Conservation (phyloP, 371 early-diverging fungal species). For the Syncephalastrum monosporum region DNA sequence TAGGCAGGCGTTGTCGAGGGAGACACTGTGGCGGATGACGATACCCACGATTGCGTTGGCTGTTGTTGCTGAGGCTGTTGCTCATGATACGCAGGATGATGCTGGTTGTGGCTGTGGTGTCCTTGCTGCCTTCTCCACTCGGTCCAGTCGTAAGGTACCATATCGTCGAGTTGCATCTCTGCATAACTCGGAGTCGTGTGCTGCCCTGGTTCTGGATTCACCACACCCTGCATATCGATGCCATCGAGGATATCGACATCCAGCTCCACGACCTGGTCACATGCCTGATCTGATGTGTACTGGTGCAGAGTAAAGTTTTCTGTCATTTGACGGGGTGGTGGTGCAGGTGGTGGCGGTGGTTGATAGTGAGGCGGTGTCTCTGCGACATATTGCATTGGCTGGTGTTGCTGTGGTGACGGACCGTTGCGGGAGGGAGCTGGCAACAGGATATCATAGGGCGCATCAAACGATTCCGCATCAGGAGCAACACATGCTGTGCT, state of each 20-base stretch:
- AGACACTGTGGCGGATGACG: too few relatives aligned
- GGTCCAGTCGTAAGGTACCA: too few relatives aligned
- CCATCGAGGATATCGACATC: slow-evolving; percentile 16
- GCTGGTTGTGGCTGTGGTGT: background rate
- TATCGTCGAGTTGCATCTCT: too few relatives aligned
- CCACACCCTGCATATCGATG: background rate
- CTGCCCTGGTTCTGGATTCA: too few relatives aligned
- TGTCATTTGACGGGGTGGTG: slow-evolving; percentile 6
- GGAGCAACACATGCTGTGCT: background rate
- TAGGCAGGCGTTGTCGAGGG: too few relatives aligned
- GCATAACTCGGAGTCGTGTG: too few relatives aligned
- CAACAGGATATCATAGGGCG: too few relatives aligned
- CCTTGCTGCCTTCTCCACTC: too few relatives aligned
- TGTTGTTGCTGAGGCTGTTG: slow-evolving; percentile 1
- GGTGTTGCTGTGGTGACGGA: slow-evolving; percentile 9
- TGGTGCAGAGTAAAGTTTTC: slow-evolving; percentile 33
- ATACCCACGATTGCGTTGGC: too few relatives aligned
- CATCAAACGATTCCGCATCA: too few relatives aligned
- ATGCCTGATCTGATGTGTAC: slow-evolving; percentile 49
- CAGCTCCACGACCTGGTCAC: slow-evolving; percentile 38
- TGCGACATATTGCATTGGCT: slow-evolving; percentile 6
- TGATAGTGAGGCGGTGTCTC: slow-evolving; percentile 5
- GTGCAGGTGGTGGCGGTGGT: slow-evolving; percentile 7
- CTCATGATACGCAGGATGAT: slow-evolving; percentile 4
- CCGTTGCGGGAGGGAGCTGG: background rate